phyloP scores from a whole-genome alignment of 2,329 filamentous ascomycete genomes.

The Epichloe uncinata region DNA sequence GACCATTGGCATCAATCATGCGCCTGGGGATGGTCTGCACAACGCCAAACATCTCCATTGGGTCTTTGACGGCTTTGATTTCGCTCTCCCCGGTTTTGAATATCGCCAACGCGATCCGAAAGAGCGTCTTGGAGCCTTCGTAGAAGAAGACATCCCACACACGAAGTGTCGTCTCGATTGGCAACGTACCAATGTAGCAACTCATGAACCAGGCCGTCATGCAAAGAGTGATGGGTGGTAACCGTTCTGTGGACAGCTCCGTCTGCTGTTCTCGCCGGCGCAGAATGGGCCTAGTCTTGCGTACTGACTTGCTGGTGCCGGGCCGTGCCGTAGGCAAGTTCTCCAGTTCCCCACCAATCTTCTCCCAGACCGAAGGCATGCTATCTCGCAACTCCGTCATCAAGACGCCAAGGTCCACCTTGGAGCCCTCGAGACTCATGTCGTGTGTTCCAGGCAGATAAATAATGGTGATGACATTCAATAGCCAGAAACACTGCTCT shows the following conservation, averaged over 20 bases:
- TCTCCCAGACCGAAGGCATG: conserved; percentile 73
- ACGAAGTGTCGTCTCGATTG: conserved; percentile 79
- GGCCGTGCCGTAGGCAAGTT: conserved; percentile 26
- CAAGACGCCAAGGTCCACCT: conserved; percentile 84
- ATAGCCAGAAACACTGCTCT: conserved; percentile 83
- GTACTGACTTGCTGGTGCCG: conserved; percentile 21
- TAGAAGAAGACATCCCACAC: conserved; percentile 97
- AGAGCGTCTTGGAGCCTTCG: conserved; percentile 86
- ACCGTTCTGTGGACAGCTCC: conserved; percentile 34
- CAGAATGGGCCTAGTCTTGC: conserved; percentile 25
- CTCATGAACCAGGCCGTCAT: conserved; percentile 98
- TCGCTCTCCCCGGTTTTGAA: conserved; percentile 80
- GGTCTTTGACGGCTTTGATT: conserved; percentile 66
- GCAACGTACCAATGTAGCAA: conserved; percentile 83
- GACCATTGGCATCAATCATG: conserved; percentile 65
- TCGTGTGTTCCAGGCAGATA: conserved; percentile 90
- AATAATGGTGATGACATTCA: conserved; percentile 80
- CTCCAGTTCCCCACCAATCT: conserved; percentile 70
- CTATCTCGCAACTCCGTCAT: conserved; percentile 77
- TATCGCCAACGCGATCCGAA: conserved; percentile 78
- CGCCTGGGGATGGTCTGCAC: conserved; percentile 76
- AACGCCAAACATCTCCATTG: conserved; percentile 92
- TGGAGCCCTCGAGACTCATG: conserved; percentile 77
- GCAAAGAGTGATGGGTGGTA: conserved; percentile 83
- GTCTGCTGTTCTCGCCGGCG: conserved; percentile 25